phyloP scores from a whole-genome alignment of 345 rosid genomes.

The Diplotaxis tenuifolia region DNA sequence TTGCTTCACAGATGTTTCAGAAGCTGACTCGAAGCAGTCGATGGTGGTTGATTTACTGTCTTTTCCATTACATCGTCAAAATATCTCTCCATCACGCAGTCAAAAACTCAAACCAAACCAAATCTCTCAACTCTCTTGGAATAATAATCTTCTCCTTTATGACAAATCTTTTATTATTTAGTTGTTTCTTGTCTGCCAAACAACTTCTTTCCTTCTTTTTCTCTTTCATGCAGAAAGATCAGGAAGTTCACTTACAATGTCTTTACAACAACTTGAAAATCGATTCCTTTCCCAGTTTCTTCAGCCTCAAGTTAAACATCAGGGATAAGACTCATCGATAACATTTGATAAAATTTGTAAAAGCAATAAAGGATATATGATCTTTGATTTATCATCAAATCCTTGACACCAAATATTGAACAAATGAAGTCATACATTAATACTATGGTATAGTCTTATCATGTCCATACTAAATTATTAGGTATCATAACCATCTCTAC shows the following conservation, averaged over 20 bases:
- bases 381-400: too few relatives aligned
- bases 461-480: too few relatives aligned
- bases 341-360: too few relatives aligned
- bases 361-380: too few relatives aligned
- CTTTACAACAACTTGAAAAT: conserved; percentile 37
- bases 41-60: conserved; percentile 30
- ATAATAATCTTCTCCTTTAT: background rate
- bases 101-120: conserved; percentile 30
- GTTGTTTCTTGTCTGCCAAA: conserved; percentile 14
- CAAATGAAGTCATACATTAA: too few relatives aligned
- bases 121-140: conserved; percentile 12
- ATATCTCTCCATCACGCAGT: conserved; percentile 39
- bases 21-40: conserved; percentile 31
- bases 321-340: background rate
- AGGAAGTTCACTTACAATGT: conserved; percentile 40
- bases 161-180: background rate
- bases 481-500: too few relatives aligned
- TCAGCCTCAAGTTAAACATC: conserved; percentile 23
- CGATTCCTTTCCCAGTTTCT: conserved; percentile 30
- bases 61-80: too few relatives aligned
- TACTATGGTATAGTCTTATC: too few relatives aligned
- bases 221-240: conserved; percentile 33
- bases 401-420: too few relatives aligned
- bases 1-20: conserved; percentile 41
- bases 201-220: background rate